These are phyloP conservation scores for Nemania bipapillata DNA, from an alignment of 2,329 filamentous ascomycete genomes.

Conservation along the genomic window DNA sequence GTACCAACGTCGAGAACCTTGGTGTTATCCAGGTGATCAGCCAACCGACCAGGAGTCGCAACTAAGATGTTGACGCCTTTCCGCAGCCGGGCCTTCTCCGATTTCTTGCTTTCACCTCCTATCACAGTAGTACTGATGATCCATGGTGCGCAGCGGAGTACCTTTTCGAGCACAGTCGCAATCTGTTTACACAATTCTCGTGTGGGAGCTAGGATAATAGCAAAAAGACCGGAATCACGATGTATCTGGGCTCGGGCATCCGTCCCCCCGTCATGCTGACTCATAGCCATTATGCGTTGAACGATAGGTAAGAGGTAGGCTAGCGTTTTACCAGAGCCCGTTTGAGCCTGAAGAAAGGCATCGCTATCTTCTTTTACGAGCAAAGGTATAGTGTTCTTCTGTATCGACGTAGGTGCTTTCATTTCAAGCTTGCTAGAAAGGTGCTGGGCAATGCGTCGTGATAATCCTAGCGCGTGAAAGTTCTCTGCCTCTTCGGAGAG, in stretches of 20 bases:
- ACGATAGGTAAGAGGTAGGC: slow-evolving; percentile 95
- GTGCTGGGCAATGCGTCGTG: slow-evolving; percentile 81
- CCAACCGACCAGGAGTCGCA: slow-evolving; percentile 89
- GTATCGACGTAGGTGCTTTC: slow-evolving; percentile 92
- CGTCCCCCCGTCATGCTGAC: slow-evolving; percentile 63
- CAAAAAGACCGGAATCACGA: slow-evolving; percentile 89
- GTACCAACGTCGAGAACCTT: slow-evolving; percentile 87
- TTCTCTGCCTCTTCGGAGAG: slow-evolving; percentile 83
- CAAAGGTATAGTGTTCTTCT: slow-evolving; percentile 86
- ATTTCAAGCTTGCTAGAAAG: slow-evolving; percentile 85
- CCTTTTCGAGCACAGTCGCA: slow-evolving; percentile 81
- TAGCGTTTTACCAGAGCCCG: slow-evolving; percentile 95
- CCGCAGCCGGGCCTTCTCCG: slow-evolving; percentile 90
- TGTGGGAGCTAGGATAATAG: slow-evolving; percentile 92
- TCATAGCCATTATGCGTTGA: slow-evolving; percentile 83
- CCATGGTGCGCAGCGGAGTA: slow-evolving; percentile 91
- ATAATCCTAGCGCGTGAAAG: slow-evolving; percentile 87
- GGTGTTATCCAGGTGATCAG: slow-evolving; percentile 92
- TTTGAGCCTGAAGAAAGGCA: slow-evolving; percentile 96
- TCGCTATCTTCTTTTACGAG: slow-evolving; percentile 83
- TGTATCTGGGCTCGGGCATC: slow-evolving; percentile 69
- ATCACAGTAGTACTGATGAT: slow-evolving; percentile 88
- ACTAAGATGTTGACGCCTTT: slow-evolving; percentile 97
- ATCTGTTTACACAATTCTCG: slow-evolving; percentile 96
- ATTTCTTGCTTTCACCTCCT: slow-evolving; percentile 75